Conservation (phyloP, 2,329 filamentous ascomycete species). For the Rhinocladiella similis region DNA sequence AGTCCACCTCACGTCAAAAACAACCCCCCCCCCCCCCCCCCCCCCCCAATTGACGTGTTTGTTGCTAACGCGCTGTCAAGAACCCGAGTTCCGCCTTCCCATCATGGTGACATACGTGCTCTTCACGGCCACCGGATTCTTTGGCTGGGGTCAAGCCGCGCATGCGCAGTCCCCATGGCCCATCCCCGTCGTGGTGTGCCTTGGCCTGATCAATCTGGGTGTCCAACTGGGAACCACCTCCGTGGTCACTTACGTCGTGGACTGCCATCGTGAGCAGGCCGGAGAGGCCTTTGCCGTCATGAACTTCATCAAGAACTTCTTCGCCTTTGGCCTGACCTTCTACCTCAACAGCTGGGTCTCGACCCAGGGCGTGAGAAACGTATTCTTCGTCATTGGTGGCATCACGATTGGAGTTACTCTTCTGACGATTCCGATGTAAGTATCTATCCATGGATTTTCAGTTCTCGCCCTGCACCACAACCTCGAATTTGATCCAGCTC, state of each 20-base stretch:
- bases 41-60: no score
- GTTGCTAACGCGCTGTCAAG: slow-evolving; percentile 9
- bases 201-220: slow-evolving; percentile 39
- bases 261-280: slow-evolving; percentile 41
- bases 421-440: slow-evolving; percentile 37
- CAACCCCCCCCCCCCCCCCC: not conserved
- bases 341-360: slow-evolving; percentile 44
- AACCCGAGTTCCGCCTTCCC: slow-evolving; percentile 43
- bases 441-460: no score
- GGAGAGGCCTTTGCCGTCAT: slow-evolving; percentile 42
- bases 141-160: slow-evolving; percentile 37
- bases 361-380: slow-evolving; percentile 37
- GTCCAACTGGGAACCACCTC: slow-evolving; percentile 41
- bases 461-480: no score
- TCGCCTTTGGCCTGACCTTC: slow-evolving; percentile 41
- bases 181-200: slow-evolving; percentile 39
- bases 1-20: not conserved
- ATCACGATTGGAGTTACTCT: slow-evolving; percentile 37
- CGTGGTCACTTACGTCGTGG: slow-evolving; percentile 40
- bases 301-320: slow-evolving; percentile 43
- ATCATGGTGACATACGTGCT: slow-evolving; percentile 38
- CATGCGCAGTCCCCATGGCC: slow-evolving; percentile 34
- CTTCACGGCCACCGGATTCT: slow-evolving; percentile 41
- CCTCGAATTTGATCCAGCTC: no score
- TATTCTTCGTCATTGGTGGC: slow-evolving; percentile 40